Percentiles rank a stretch among this genome's conserved stretches.
Conservation (phyloP, 192 early-diverging fungal species). For the Coemansia reversa region DNA sequence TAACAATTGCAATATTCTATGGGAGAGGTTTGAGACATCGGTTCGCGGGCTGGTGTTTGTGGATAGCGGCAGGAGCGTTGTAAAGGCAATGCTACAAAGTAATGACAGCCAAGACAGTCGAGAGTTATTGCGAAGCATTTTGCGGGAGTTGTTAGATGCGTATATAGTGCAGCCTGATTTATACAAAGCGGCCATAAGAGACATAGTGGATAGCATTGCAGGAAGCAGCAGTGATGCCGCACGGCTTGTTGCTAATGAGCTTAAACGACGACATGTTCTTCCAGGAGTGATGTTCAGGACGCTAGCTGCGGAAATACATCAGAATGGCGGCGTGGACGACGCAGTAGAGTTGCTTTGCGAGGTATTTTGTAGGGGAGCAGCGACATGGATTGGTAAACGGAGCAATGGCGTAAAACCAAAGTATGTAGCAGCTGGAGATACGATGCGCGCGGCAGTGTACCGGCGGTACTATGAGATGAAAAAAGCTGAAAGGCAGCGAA, state of each 20-base stretch:
- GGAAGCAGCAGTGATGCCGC: not conserved
- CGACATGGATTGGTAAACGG: constrained; percentile 31
- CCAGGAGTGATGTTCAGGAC: constrained; percentile 38
- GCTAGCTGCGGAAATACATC: constrained; percentile 7
- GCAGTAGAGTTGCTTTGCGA: constrained; percentile 17
- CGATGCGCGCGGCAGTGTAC: constrained; percentile 18
- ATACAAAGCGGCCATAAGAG: constrained; percentile 34
- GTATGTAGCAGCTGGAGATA: constrained; percentile 25
- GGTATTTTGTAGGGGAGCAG: constrained; percentile 20
- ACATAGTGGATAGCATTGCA: constrained; percentile 15
- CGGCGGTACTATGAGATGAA: constrained; percentile 7
- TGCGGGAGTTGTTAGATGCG: constrained; percentile 4
- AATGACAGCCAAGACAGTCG: constrained; percentile 3
- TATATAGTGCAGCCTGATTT: constrained; percentile 30
- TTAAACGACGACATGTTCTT: constrained; percentile 22
- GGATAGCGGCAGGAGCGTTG: constrained; percentile 1
- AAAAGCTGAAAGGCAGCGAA: constrained; percentile 2
- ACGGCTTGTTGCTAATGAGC: constrained; percentile 16
- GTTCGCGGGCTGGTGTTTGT: constrained; percentile 39
- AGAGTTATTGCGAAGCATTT: not conserved
- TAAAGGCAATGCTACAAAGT: constrained; percentile 4
- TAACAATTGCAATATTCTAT: constrained; percentile 33
- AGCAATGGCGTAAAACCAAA: constrained; percentile 15
- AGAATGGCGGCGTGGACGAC: constrained; percentile 2
- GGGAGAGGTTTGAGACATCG: constrained; percentile 31